Base-by-base conservation (phyloP, 768 basidiomycete species). In the Mycena galopus region DNA sequence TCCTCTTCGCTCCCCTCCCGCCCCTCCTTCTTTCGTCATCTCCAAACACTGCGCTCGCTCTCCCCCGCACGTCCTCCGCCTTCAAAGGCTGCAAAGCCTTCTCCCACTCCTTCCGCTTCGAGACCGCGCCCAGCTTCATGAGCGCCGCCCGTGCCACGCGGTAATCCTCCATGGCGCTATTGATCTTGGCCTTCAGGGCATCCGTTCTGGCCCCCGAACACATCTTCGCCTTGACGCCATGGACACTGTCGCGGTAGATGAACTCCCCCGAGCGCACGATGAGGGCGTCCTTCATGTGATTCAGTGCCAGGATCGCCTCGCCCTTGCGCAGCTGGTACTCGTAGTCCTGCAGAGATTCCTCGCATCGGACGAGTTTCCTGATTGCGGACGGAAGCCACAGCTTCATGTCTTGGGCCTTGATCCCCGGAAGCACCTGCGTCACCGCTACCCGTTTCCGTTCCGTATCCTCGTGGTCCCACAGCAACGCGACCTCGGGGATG, bases 301-400 rank as follows among this genome's bases (percentile, higher is more conserved):
- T 17, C 6, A 42, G 42, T 17, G 42, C 42, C 42, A 6, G 16
- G 6, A 42, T 17, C 17, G 42, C 42, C 42, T 42, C 14, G 14
- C 42, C 50, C 23, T 14, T 51, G 8, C 50, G 50, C 50, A 23
- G n/a, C n/a, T 27, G 50, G 50, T 23, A 51, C 50, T 51, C 50
- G 50, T 51, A 51, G 42, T 60, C 35, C 25, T 42, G 39, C 23
- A 60, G 35, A 3, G 23, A 4, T 2, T 0, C 12, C 4, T 42
- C 25, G 35, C 33, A 29, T 25, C 14, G n/a, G 10, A 44, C 50
- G 23, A 27, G 1, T 12, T 0, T 33, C 57, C 65, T 12, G 55
- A 44, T 74, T 61, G 3, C 35, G 12, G 79, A 81, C 3, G 79
- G 81, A 17, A 81, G 65, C 75, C 74, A 1, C 9, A 44, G 42